Evolutionary conservation across 495 filamentous ascomycete genomes (phyloP).

Genomic region (Penicillium macrosclerotiorum): DNA sequence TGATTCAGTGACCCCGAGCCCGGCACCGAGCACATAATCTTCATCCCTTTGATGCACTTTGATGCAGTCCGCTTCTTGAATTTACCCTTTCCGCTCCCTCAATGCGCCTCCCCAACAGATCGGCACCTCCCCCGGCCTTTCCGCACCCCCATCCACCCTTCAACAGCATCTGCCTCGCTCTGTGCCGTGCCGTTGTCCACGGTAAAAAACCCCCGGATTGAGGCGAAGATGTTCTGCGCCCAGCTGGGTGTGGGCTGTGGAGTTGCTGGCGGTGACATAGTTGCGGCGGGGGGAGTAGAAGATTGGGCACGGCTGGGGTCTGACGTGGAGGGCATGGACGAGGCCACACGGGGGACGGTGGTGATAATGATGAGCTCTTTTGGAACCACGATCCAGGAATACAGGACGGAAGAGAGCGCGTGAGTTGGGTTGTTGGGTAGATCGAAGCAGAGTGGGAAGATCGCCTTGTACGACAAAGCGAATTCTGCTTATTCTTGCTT

Average conservation of each 20-base stretch:
- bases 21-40: too few species aligned
- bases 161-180: constrained; percentile 21
- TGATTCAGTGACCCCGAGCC: too few species aligned
- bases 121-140: constrained; percentile 19
- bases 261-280: neutral
- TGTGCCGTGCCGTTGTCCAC: neutral
- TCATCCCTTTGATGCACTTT: too few species aligned
- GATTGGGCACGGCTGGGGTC: neutral
- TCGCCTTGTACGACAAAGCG: too few species aligned
- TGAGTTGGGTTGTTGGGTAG: too few species aligned
- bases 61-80: neutral
- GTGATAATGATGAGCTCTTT: too few species aligned
- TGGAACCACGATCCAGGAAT: too few species aligned
- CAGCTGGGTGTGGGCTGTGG: constrained; percentile 6
- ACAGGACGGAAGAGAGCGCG: too few species aligned
- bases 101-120: constrained; percentile 23
- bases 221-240: constrained; percentile 9
- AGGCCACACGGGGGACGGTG: too few species aligned
- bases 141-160: constrained; percentile 22
- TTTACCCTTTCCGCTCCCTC: neutral
- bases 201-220: constrained; percentile 12
- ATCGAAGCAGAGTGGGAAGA: too few species aligned
- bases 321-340: neutral
- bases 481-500: too few species aligned
- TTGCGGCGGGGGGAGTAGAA: neutral